Evolutionary conservation across 2,329 filamentous ascomycete species (phyloP), one percentile per base, ranked within the genome.

Genomic region (Chrysoporthe cubensis): DNA sequence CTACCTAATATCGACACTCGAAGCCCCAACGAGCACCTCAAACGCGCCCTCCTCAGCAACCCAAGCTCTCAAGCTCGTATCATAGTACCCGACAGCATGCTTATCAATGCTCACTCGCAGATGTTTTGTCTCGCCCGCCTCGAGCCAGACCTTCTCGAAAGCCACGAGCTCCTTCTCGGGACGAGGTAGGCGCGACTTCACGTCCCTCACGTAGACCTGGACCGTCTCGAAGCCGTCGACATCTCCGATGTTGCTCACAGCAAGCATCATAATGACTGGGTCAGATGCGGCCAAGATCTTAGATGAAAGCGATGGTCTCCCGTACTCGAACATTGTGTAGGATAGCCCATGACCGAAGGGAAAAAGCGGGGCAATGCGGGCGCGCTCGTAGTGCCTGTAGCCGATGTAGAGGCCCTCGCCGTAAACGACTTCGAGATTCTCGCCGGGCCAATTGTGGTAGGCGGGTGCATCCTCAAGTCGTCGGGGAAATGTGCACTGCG

Each of bases 301-400:
- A 2, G 76, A 73, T 72, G 79, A 82, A 64, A 90, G 81, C 3
- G 82, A 83, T 0, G 88, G 84, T 0, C 82, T 79, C 16, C 87
- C 87, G 73, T 91, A 90, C 59, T 84, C 82, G 75, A 93, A 93
- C 0, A 80, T 85, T 0, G 90, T 92, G 76, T 93, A 94, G 0
- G 89, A 91, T 8, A 93, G 82, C 1, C 91, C 91, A 75, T 92
- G 90, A 13, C 91, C 91, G 71, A 93, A 93, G 40, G 89, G 83
- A 78, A 92, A 93, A 0, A 91, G 81, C 0, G 89, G 88, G 5
- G 82, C 78, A 62, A 89, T 83, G 37, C 82, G 81, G 14, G 82
- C 79, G 26, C 85, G 85, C 73, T 94, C 90, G 76, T 91, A 93
- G 78, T 91, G 89, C 21, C 87, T 81, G 78, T 94, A 93, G 2